phyloP scores from a whole-genome alignment of 129 eudicot genomes.

The Centrapalus pauciflorus region DNA sequence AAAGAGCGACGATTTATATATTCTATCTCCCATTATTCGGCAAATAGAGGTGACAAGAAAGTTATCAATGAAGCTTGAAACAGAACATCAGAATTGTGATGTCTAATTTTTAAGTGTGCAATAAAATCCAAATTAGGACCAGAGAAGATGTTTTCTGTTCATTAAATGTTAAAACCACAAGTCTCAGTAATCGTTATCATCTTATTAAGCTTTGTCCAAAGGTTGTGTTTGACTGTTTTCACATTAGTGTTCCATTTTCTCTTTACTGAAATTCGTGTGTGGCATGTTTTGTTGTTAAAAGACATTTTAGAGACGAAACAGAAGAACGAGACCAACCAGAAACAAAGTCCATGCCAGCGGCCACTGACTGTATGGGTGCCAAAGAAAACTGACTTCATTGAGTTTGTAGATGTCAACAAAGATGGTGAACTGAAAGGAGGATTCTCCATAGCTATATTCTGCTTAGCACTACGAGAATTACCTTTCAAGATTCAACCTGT shows the following conservation, averaged over 20 bases:
- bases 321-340: constrained; percentile 4
- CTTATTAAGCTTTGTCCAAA: too few relatives aligned
- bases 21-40: too few relatives aligned
- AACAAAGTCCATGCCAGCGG: neutral
- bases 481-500: constrained; percentile 19
- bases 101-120: too few relatives aligned
- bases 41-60: too few relatives aligned
- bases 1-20: too few relatives aligned
- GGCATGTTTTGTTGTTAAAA: neutral
- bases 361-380: constrained; percentile 12
- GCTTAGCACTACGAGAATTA: constrained; percentile 11
- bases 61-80: too few relatives aligned
- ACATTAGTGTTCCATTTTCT: neutral
- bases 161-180: too few relatives aligned
- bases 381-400: neutral
- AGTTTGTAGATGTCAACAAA: constrained; percentile 17
- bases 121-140: too few relatives aligned
- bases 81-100: too few relatives aligned
- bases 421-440: constrained; percentile 19
- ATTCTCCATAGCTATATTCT: constrained; percentile 25
- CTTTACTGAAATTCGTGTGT: neutral
- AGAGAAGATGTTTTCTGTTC: too few relatives aligned
- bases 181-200: too few relatives aligned
- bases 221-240: neutral
- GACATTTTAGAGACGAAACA: constrained; percentile 1